Base-by-base conservation (phyloP, 179 eudicot species). In the Spergularia azorica region DNA sequence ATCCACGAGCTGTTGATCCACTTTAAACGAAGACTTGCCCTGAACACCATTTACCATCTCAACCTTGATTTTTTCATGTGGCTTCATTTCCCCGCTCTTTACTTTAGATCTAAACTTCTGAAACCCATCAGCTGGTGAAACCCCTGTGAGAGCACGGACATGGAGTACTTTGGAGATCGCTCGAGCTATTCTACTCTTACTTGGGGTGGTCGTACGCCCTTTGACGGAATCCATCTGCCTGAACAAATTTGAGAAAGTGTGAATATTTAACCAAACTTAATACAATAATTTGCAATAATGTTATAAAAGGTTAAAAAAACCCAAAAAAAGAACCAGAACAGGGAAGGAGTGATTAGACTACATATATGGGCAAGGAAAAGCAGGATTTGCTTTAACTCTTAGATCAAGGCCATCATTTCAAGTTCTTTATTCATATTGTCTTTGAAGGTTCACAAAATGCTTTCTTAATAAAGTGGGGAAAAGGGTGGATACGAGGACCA, bases 151-250 rank as follows among this genome's bases (percentile, higher is more conserved):
- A 13, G 90, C 80, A 67, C 90, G 90, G 41, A 84, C 86, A 75
- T 88, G 82, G 71, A 91, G 73, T 70, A 95, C 92, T 89, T 91
- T 95, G 2, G 95, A 86, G 57, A 93, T 79, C 4, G 90, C 87
- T 1, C 96, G 88, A 0, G 89, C 93, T 74, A 93, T 80, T 74
- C 92, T 81, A 73, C 89, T 87, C 84, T 85, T 90, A 68, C 73
- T 84, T 73, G 94, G 88, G 63, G 89, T 84, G 51, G 81, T 87
- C 4, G 83, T 66, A 21, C 80, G 67, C 63, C 80, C 85, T 62
- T 83, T 83, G 51, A 86, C 87, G 6, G 94, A 84, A 68, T 90
- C 98, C 97, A 94, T 92, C 88, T 90, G 90, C 69, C 58, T 18
- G 67, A 76, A 26, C 58, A 71, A 13, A 43, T 9, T 6, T 17